Conservation (phyloP, 441 rosid species). For the Eruca vesicaria region DNA sequence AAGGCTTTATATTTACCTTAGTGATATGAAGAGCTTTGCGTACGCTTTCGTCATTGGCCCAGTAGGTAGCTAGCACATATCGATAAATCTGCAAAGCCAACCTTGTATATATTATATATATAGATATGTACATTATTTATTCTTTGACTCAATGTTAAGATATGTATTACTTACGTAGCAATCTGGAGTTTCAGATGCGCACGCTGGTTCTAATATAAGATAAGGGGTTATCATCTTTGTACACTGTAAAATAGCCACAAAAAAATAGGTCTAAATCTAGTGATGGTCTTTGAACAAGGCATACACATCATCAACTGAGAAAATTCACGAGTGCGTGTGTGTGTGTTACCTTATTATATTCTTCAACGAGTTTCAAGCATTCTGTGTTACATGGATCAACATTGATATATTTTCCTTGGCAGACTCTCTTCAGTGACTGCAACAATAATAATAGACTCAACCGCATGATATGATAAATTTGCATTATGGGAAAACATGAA, state of each 20-base stretch:
- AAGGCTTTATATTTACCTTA: too few relatives aligned
- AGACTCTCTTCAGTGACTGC: conserved; percentile 34
- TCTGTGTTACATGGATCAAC: conserved; percentile 35
- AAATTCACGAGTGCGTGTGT: not conserved
- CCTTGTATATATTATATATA: not conserved
- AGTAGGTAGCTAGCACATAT: conserved; percentile 33
- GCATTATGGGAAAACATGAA: not conserved
- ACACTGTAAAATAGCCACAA: not conserved
- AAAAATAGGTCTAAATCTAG: not conserved
- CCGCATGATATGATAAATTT: not conserved
- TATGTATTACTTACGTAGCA: conserved; percentile 5
- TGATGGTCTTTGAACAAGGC: not conserved
- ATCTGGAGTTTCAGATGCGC: not conserved
- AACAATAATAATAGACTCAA: not conserved
- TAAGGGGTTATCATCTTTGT: not conserved
- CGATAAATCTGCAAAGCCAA: conserved; percentile 33
- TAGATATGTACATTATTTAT: too few relatives aligned
- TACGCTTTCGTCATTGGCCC: conserved; percentile 55
- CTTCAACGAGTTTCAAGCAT: conserved; percentile 38
- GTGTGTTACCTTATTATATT: conserved; percentile 24
- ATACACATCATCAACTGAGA: not conserved
- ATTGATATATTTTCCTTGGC: conserved; percentile 37
- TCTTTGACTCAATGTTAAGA: too few relatives aligned
- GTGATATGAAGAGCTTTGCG: conserved; percentile 40
- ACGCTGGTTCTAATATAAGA: not conserved